Evolutionary conservation across 371 early-diverging fungal genomes (phyloP), one percentile per base, ranked within the genome.

Genomic region (Choanephora cucurbitarum): DNA sequence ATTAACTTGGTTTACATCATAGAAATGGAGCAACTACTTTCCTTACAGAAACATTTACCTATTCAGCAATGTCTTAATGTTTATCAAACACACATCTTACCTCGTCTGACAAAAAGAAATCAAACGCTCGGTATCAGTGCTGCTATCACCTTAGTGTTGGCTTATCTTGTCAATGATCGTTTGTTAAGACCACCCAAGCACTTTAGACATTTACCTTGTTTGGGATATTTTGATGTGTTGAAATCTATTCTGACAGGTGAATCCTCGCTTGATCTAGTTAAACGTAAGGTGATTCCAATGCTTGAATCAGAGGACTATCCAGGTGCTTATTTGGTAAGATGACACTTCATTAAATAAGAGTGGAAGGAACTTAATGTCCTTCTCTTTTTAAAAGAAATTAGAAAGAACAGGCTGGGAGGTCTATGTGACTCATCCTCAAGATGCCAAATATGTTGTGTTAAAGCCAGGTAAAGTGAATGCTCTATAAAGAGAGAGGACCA

Each of bases 181-280:
- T 0, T 46, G 8, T 15, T 59, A 11, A 55, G 32, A 22, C 62
- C 62, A n/a, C 72, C 72, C 14, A 53, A 40, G 13, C 23, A 39
- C 1, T 18, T 71, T 11, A 55, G 65, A 10, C 72, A 67, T 55
- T 24, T 71, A 14, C 72, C 65, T 14, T 49, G 58, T 34, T 14
- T 46, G 2, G 33, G 58, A 11, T 49, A 44, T 5, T 45, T 50
- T 39, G 24, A 39, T 9, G 3, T 58, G 0, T 24, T 58, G 19
- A 54, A 40, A 6, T 33, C 45, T 8, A 11, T 55, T 24, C 5
- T 32, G 10, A 15, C 2, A 3, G 44, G 39, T 13, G 51, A 58
- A 33, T 18, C 54, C 2, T 24, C 24, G 9, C 22, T 19, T 33
- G 23, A 57, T 13, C 34, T 32, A 1, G 19, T 40, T 6, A 21